phyloP scores from a whole-genome alignment of 2,329 filamentous ascomycete species.

The Neofusicoccum umdonicola region DNA sequence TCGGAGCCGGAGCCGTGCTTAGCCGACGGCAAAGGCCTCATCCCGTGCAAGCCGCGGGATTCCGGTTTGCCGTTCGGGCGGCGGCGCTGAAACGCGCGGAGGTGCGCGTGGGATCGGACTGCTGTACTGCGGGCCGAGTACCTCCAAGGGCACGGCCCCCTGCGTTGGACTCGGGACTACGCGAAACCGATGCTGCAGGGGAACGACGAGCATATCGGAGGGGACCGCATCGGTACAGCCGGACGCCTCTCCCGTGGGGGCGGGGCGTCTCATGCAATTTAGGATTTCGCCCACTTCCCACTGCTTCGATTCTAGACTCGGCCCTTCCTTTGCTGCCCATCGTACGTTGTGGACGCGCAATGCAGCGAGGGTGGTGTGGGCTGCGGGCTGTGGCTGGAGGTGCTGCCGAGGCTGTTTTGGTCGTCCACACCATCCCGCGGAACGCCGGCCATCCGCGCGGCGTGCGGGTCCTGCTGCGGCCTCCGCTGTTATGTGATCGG shows the following conservation, averaged over 20 bases:
- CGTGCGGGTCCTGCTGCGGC: too few species aligned
- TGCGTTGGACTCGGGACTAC: background rate
- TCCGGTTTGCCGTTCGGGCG: background rate
- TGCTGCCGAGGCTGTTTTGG: background rate
- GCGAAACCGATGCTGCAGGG: background rate
- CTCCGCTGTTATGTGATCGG: background rate
- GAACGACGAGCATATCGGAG: background rate
- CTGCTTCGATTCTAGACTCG: background rate
- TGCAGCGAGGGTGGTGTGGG: background rate
- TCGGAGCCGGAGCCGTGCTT: background rate
- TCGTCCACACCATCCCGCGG: background rate
- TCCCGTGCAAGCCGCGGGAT: background rate
- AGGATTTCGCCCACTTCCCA: background rate
- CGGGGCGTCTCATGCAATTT: background rate
- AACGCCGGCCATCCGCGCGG: background rate
- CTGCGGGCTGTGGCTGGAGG: background rate
- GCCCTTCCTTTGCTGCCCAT: background rate
- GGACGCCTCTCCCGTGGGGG: background rate
- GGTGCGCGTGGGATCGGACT: background rate
- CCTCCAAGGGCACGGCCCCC: background rate
- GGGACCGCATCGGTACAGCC: background rate
- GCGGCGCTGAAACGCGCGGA: background rate
- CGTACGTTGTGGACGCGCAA: background rate
- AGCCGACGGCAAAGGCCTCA: background rate
- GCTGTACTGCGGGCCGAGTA: background rate